Evolutionary conservation across 192 early-diverging fungal genomes (phyloP).

Genomic region (Podila horticola): DNA sequence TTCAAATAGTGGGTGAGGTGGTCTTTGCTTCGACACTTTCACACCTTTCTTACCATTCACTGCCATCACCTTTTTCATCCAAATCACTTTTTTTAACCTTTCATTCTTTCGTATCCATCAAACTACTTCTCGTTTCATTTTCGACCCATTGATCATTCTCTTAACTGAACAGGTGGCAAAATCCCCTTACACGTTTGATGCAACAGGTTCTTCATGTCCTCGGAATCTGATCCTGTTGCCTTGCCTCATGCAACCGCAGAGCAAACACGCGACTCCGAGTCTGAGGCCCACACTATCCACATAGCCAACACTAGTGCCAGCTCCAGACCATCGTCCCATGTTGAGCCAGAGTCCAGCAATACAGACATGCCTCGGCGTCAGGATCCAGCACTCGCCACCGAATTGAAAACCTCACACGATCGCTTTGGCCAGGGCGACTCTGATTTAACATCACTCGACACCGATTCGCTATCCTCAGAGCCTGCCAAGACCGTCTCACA

Average conservation of each 20-base stretch:
- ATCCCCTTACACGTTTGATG: neutral
- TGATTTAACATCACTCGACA: too few species aligned
- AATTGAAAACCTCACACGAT: neutral
- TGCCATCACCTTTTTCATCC: neutral
- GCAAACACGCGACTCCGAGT: conserved; percentile 1
- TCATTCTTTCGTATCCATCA: too few species aligned
- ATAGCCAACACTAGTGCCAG: neutral
- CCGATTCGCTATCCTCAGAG: too few species aligned
- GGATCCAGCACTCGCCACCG: conserved; percentile 4
- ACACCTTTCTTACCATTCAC: neutral
- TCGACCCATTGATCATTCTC: too few species aligned
- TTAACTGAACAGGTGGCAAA: neutral
- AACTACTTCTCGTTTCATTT: too few species aligned
- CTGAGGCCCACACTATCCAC: neutral
- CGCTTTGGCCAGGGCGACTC: neutral
- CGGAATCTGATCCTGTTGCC: conserved; percentile 28
- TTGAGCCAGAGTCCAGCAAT: neutral
- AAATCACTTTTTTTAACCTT: neutral
- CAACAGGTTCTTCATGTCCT: conserved; percentile 35
- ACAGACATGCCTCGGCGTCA: neutral
- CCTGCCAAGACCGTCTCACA: too few species aligned
- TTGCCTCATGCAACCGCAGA: conserved; percentile 15
- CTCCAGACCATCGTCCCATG: too few species aligned
- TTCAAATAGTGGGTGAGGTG: too few species aligned
- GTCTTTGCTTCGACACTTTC: neutral